A percentile compares a stretch with the other conserved stretches of the same genome.
Conservation (phyloP, 176 grass and related monocot species). For the Musa troglodytarum region DNA sequence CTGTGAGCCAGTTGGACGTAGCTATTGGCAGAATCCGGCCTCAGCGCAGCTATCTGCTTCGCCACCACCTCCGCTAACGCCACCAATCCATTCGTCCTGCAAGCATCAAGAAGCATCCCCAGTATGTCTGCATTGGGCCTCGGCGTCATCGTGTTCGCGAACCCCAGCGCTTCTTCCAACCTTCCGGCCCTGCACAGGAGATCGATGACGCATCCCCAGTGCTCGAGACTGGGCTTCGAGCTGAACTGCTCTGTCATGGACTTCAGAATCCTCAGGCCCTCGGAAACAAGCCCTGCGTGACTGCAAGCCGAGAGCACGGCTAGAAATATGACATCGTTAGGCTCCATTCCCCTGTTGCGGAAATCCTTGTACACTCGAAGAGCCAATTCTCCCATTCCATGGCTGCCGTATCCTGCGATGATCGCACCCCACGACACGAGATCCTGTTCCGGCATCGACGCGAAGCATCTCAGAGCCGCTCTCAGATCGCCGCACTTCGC, state of each 20-base stretch:
- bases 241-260: conserved; percentile 20
- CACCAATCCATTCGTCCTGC: background rate
- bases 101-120: conserved; percentile 24
- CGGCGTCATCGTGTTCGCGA: conserved; percentile 8
- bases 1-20: conserved; percentile 24
- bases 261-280: conserved; percentile 14
- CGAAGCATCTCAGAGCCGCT: conserved; percentile 14
- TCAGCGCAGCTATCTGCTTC: background rate
- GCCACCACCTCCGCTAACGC: conserved; percentile 14
- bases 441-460: conserved; percentile 17
- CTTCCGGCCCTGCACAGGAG: conserved; percentile 21
- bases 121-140: conserved; percentile 12
- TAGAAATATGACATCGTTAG: conserved; percentile 21
- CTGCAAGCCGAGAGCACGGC: conserved; percentile 25
- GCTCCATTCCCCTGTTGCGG: background rate
- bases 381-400: conserved; percentile 20
- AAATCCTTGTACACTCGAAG: conserved; percentile 8
- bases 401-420: conserved; percentile 12
- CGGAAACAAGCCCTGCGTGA: conserved; percentile 21
- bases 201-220: conserved; percentile 23
- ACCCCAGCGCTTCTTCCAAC: conserved; percentile 15
- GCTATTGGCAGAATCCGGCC: conserved; percentile 13
- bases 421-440: conserved; percentile 11
- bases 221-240: conserved; percentile 5
- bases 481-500: conserved; percentile 17